Base-by-base conservation (phyloP, 1,284 basidiomycete species). In the Tilletia caries region DNA sequence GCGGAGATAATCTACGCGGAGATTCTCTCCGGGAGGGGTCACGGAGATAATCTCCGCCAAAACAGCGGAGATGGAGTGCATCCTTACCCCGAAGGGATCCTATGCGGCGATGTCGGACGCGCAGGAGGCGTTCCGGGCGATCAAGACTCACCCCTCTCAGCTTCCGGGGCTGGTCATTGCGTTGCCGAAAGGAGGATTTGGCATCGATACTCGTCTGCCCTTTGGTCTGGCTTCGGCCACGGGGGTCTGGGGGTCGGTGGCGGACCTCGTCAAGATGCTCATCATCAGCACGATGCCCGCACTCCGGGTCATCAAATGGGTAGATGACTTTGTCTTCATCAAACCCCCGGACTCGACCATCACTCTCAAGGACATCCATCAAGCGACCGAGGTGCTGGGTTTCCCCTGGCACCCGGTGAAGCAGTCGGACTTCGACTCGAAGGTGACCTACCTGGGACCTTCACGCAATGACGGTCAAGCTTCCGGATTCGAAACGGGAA, bases 241-340 rank as follows among this genome's bases (percentile, higher is more conserved):
- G 4, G 54, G 54, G 25, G 54, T 58, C 5, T 58, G n/a, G 54
- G 54, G 54, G 54, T 13, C 29, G 27, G 54, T 58, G 15, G 54
- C 54, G 15, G 54, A 58, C 27, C 10, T 23, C 10, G 29, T 33
- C 12, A 32, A 27, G 54, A 32, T 32, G 23, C 5, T 58, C 12
- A 6, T 58, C 18, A 6, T 58, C 8, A 3, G 12, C 23, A 32
- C 6, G 8, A 5, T 58, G 5, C 37, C 37, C 6, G 12, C 20
- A 5, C 54, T 58, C 23, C 6, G 10, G 54, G 29, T 58, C 8
- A 5, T 58, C 54, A 58, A 58, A 23, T 58, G 54, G 54, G 54
- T 58, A 4, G 54, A 58, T 25, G 54, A 58, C 54, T 58, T 58
- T 58, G 54, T 58, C 54, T 58, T 58, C 54, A 6, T 58, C 20